Evolutionary conservation across 805 yeast genomes (phyloP).

Genomic region (Candida sphagnicola): DNA sequence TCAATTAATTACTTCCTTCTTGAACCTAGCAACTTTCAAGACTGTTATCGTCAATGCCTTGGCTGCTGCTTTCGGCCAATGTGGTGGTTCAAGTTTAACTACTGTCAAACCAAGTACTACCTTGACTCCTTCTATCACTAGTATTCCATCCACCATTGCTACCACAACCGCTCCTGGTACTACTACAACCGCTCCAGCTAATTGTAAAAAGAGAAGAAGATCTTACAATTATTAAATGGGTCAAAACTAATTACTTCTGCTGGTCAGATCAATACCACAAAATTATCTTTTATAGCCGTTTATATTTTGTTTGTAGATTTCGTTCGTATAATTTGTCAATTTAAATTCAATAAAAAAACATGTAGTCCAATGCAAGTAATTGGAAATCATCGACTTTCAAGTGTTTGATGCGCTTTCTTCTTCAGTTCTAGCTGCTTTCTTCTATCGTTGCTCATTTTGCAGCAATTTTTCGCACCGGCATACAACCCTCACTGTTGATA

Average conservation of each 20-base stretch:
- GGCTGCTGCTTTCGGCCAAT: slow-evolving; percentile 38
- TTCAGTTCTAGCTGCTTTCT: too few relatives aligned
- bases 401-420: too few relatives aligned
- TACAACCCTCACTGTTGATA: too few relatives aligned
- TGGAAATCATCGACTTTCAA: too few relatives aligned
- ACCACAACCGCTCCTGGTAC: slow-evolving; percentile 13
- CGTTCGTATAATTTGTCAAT: not conserved
- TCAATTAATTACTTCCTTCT: slow-evolving; percentile 33
- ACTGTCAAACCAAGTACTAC: slow-evolving; percentile 19
- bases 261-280: slow-evolving; percentile 4
- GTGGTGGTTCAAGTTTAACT: slow-evolving; percentile 27
- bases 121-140: slow-evolving; percentile 14
- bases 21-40: slow-evolving; percentile 33
- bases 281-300: slow-evolving; percentile 1
- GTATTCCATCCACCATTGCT: slow-evolving; percentile 7
- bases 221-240: slow-evolving; percentile 14
- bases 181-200: slow-evolving; percentile 4
- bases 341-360: too few relatives aligned
- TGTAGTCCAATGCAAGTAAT: too few relatives aligned
- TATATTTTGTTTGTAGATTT: slow-evolving; percentile 1
- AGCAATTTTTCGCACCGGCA: too few relatives aligned
- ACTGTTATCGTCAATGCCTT: slow-evolving; percentile 39
- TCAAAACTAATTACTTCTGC: slow-evolving; percentile 1
- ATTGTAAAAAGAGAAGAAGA: slow-evolving; percentile 21
- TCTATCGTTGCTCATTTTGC: too few relatives aligned